phyloP scores from a whole-genome alignment of 129 eudicot genomes.

The Mikania micrantha region DNA sequence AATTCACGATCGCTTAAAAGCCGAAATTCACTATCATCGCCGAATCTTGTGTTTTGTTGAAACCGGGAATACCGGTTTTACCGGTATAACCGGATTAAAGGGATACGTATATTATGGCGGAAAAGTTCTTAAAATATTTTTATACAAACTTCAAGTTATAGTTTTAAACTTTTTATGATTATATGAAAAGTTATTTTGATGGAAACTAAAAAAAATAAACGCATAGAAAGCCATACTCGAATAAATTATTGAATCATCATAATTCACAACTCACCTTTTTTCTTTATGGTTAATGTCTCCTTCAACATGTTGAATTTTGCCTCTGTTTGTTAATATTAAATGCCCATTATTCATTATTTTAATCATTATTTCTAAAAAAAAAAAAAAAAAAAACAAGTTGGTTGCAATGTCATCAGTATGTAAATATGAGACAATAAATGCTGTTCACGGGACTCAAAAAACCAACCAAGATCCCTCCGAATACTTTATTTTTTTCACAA shows the following conservation, averaged over 20 bases:
- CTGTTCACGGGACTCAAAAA: conserved; percentile 15
- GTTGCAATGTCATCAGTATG: conserved; percentile 12
- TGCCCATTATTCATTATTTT: neutral
- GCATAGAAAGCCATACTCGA: too few species aligned
- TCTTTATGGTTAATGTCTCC: conserved; percentile 20
- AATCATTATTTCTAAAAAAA: neutral
- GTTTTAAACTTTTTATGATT: neutral
- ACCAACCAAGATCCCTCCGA: conserved; percentile 36
- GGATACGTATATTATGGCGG: too few species aligned
- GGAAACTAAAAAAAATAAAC: too few species aligned
- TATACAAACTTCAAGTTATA: too few species aligned
- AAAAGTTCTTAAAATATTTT: too few species aligned
- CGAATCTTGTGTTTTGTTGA: too few species aligned
- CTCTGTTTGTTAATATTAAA: conserved; percentile 7
- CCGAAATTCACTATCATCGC: too few species aligned
- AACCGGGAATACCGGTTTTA: too few species aligned
- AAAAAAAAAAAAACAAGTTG: conserved; percentile 14
- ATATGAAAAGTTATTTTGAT: neutral
- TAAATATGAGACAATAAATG: conserved; percentile 20
- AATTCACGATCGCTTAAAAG: too few species aligned
- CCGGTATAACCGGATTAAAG: too few species aligned
- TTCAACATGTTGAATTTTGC: conserved; percentile 21
- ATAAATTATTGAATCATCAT: conserved; percentile 2
- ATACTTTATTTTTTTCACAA: conserved; percentile 10
- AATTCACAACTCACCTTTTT: neutral